Evolutionary conservation across 2,329 filamentous ascomycete genomes (phyloP).

Genomic region (Parasarocladium wereldwijsianum): DNA sequence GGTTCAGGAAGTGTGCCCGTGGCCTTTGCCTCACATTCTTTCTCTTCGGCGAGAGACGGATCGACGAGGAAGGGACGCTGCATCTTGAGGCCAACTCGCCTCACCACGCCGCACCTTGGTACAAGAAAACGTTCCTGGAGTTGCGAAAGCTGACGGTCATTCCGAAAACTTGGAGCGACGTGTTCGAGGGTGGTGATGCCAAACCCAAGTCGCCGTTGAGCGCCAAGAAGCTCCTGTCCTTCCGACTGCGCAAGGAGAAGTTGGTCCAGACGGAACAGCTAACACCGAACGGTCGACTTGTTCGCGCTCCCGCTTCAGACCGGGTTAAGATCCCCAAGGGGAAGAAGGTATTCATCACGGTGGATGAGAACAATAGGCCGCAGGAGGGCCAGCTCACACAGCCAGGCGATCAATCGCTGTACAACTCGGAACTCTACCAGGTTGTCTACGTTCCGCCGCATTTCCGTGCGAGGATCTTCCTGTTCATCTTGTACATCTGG

Average conservation of each 20-base stretch:
- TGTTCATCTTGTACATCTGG: constrained; percentile 88
- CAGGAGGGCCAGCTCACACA: constrained; percentile 28
- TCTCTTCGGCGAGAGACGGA: constrained; percentile 68
- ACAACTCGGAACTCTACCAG: constrained; percentile 47
- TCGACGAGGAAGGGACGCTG: constrained; percentile 68
- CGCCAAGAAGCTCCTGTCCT: constrained; percentile 18
- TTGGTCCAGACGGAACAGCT: constrained; percentile 40
- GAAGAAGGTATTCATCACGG: constrained; percentile 60
- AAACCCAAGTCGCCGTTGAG: constrained; percentile 16
- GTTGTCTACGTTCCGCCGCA: constrained; percentile 71
- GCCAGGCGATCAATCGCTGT: too few relatives aligned
- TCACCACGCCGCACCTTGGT: constrained; percentile 18
- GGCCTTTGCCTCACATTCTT: constrained; percentile 76
- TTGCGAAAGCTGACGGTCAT: constrained; percentile 27
- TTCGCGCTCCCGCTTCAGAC: constrained; percentile 86
- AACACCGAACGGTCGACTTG: constrained; percentile 62
- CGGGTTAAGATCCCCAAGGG: constrained; percentile 89
- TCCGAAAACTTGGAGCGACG: constrained; percentile 42
- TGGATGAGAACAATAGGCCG: constrained; percentile 48
- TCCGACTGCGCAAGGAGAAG: constrained; percentile 24
- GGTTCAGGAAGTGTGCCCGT: constrained; percentile 80
- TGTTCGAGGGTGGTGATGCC: constrained; percentile 33
- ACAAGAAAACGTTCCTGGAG: constrained; percentile 30
- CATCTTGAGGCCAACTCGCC: constrained; percentile 25
- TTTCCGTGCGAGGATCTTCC: constrained; percentile 65